A percentile compares a stretch with the other conserved stretches of the same genome.
phyloP scores from a whole-genome alignment of 192 early-diverging fungal species.

The Haplosporangium gracile region DNA sequence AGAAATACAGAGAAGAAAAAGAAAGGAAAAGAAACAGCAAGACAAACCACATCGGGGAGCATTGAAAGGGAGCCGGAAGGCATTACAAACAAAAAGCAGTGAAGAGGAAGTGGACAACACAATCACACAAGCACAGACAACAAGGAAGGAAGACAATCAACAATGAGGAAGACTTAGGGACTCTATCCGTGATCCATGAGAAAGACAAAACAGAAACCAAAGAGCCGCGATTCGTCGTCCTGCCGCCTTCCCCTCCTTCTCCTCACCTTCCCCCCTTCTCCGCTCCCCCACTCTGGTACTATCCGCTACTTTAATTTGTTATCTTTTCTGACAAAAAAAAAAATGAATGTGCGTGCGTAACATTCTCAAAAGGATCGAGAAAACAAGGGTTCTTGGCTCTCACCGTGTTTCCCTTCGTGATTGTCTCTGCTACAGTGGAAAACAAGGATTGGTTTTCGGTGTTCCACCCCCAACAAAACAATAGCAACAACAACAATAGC shows the following conservation, averaged over 20 bases:
- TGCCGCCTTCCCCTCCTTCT: neutral
- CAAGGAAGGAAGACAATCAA: neutral
- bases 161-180: neutral
- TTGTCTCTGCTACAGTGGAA: neutral
- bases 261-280: neutral
- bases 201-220: neutral
- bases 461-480: neutral
- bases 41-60: neutral
- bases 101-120: neutral
- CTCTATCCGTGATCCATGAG: constrained; percentile 1
- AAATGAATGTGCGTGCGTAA: neutral
- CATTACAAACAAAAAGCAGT: neutral
- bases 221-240: neutral
- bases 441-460: neutral
- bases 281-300: neutral
- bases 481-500: neutral
- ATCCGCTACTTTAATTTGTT: constrained; percentile 1
- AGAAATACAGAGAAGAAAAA: neutral
- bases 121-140: neutral
- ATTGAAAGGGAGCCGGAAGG: neutral
- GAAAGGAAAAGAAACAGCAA: neutral
- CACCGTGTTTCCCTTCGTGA: neutral
- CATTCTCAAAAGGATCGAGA: neutral
- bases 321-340: neutral
- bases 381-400: neutral